Conservation (phyloP, 768 basidiomycete species). For the Boletales sp. region DNA sequence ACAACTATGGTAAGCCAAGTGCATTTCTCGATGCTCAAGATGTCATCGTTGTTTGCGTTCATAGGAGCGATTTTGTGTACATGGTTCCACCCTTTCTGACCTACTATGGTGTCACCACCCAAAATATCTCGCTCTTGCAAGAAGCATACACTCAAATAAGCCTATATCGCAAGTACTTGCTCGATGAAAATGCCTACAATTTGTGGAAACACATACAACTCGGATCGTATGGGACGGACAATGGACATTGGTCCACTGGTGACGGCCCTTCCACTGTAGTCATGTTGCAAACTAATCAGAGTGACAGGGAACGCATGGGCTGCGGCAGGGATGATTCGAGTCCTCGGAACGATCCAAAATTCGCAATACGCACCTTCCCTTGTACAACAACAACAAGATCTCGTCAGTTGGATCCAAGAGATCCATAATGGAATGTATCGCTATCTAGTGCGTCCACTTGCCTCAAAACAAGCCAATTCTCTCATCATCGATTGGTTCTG, state of each 20-base stretch:
- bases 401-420: slow-evolving; percentile 64
- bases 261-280: not conserved
- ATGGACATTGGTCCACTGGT: slow-evolving; percentile 82
- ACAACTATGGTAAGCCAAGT: slow-evolving; percentile 58
- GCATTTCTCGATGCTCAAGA: not conserved
- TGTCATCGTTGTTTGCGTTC: not conserved
- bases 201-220: slow-evolving; percentile 77
- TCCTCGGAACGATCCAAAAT: slow-evolving; percentile 66
- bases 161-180: slow-evolving; percentile 66
- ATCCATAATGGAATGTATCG: slow-evolving; percentile 72
- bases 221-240: slow-evolving; percentile 50
- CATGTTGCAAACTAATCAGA: not conserved
- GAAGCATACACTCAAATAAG: slow-evolving; percentile 70
- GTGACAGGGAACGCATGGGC: slow-evolving; percentile 81
- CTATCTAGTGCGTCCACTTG: slow-evolving; percentile 43
- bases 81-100: slow-evolving; percentile 89
- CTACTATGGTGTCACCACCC: slow-evolving; percentile 67
- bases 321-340: slow-evolving; percentile 82
- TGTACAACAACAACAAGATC: slow-evolving; percentile 49
- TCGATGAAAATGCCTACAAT: slow-evolving; percentile 44
- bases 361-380: slow-evolving; percentile 53
- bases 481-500: not conserved
- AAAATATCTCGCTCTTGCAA: slow-evolving; percentile 53
- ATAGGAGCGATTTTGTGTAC: slow-evolving; percentile 75
- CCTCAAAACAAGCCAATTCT: not conserved